Base-by-base conservation (phyloP, 23 red algal species). In the Gracilariopsis chorda region DNA sequence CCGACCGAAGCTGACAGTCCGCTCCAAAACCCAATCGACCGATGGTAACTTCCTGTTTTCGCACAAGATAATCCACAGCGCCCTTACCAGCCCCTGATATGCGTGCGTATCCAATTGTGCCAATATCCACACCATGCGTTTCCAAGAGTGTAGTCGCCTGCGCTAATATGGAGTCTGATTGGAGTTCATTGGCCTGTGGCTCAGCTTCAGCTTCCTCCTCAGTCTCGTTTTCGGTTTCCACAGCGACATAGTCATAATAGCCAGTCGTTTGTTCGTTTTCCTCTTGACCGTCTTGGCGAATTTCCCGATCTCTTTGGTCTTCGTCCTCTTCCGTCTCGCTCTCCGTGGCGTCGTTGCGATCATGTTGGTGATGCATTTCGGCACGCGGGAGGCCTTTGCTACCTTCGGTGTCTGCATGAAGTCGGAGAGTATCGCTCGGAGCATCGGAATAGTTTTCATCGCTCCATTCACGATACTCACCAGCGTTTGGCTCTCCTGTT, bases 21-120 rank as follows among this genome's bases (percentile, higher is more conserved):
- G 81, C 70, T 42, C 74, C 81, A 59, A 51, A 86, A 40, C 69
- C 64, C 52, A 51, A 51, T 24, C 91, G 60, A 30, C 91, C 91
- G 17, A 94, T 79, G 7, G 67, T 79, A 17, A 94, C 36, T 7
- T 44, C 48, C 13, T 45, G 60, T 23, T 67, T 70, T 33, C 91
- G 80, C 9, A 94, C 69, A 70, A 78, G 35, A 71, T 94, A 94
- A 42, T 94, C 91, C 23, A 74, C 71, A 16, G 70, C 68, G 51
- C 80, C 82, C 62, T 77, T 84, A 13, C 91, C 91, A 51, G 51
- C 53, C 12, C 91, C 73, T 16, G 51, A 25, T 1, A 94, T 43
- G 45, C 91, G 91, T 41, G 91, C 91, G 51, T 94, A 94, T n/a
- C 65, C 89, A 73, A 92, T 65, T 45, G 61, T 51, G 37, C 61